These are phyloP conservation scores for Chrysoporthe puriensis DNA, from an alignment of 2,329 filamentous ascomycete genomes.

Conservation along the genomic window DNA sequence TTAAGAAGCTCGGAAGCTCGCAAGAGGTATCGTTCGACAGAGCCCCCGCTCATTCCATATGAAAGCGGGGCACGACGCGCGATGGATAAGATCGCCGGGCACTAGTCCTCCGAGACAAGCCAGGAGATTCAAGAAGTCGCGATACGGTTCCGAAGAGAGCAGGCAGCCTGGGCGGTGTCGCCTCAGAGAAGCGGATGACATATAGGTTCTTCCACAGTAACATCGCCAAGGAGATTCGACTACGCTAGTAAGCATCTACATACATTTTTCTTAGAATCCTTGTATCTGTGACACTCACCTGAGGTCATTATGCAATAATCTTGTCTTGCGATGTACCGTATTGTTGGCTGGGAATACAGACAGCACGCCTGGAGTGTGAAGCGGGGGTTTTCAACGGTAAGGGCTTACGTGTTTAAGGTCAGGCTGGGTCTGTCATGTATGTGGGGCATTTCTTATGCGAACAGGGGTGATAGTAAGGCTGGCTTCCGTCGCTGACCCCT, in stretches of 20 bases:
- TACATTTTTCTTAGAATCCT: neutral
- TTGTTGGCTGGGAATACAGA: neutral
- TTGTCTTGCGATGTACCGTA: neutral
- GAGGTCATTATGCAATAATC: neutral
- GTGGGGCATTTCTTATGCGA: too few relatives aligned
- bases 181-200: neutral
- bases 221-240: neutral
- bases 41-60: too few relatives aligned
- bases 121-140: neutral
- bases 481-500: too few relatives aligned
- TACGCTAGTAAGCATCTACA: constrained; percentile 2
- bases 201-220: neutral
- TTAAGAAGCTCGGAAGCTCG: too few relatives aligned
- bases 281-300: neutral
- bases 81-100: too few relatives aligned
- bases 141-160: neutral
- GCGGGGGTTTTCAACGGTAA: too few relatives aligned
- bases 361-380: neutral
- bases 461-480: too few relatives aligned
- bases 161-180: constrained; percentile 1
- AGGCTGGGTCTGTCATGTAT: too few relatives aligned
- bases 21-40: too few relatives aligned
- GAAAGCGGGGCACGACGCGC: too few relatives aligned
- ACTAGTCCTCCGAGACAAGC: too few relatives aligned
- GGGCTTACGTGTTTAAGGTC: too few relatives aligned